Evolutionary conservation across 106 monocot species (phyloP), one percentile per base, ranked within the genome.

Genomic region (Ottelia alismoides): DNA sequence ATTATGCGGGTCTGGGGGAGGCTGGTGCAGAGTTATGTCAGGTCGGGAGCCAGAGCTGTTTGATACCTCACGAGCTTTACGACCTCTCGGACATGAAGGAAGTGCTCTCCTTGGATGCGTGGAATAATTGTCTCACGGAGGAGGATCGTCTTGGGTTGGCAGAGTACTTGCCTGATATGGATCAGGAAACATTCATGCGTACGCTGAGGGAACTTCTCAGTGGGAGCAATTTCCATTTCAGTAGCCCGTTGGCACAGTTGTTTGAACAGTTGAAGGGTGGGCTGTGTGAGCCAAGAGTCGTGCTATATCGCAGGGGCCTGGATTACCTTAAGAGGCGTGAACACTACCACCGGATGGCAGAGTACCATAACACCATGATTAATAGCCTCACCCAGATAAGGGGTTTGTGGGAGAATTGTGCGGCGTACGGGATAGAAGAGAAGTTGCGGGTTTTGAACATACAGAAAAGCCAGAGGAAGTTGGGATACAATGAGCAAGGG

Each of bases 141-240:
- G 88, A 98, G 50, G 96, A 98, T 52, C 78, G 74, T 64, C 72
- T 89, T 35, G 48, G 28, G 40, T 70, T 98, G 11, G 52, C 85
- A 65, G 74, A 85, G 30, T 77, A 74, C 67, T 85, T 98, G 28
- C 96, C 96, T 2, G 85, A 82, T 68, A 72, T 98, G 82, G 96
- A 90, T 50, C 66, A 70, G 31, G 59, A 82, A 28, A 78, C 78
- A 49, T 98, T 98, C 73, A 69, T 47, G 65, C 12, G 68, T 25
- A 82, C 79, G 16, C 62, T 98, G 58, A 74, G 72, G 30, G 81
- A 89, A 56, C 69, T 98, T 65, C 74, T 98, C 21, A 62, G 22
- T 55, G 85, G 96, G 21, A 71, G 46, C 27, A 67, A 73, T 58
- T 23, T 89, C 49, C 85, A 66, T 56, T 98, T 98, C 70, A 89